A percentile compares a stretch with the other conserved stretches of the same genome.
Evolutionary conservation across 169 alveolate species (phyloP).

Genomic region (Prorocentrum cordatum): DNA sequence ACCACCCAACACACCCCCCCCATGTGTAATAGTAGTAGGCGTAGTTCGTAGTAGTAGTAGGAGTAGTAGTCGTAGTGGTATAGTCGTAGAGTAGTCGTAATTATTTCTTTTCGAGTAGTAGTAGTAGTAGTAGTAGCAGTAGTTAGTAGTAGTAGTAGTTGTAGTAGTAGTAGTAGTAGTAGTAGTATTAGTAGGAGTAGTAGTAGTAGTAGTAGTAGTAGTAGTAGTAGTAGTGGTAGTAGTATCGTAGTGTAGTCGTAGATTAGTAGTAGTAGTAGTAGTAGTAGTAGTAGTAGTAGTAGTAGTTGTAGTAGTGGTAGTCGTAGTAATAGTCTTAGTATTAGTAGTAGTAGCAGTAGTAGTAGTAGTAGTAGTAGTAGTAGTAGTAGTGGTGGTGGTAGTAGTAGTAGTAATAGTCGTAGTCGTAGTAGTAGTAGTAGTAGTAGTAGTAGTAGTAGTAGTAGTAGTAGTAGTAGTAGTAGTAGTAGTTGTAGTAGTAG

Average conservation of each 20-base stretch:
- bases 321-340: neutral
- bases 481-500: neutral
- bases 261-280: neutral
- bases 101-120: neutral
- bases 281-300: neutral
- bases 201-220: neutral
- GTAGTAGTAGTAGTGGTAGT: neutral
- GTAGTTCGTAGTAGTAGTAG: neutral
- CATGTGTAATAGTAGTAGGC: neutral
- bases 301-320: neutral
- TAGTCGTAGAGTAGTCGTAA: neutral
- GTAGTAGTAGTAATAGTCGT: neutral
- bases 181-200: neutral
- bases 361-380: neutral
- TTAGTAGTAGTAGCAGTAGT: neutral
- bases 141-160: neutral
- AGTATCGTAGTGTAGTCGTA: neutral
- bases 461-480: neutral
- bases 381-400: neutral
- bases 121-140: neutral
- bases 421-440: neutral
- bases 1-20: no score
- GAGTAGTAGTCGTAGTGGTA: neutral
- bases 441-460: neutral
- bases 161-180: neutral